Base-by-base conservation (phyloP, 495 filamentous ascomycete species). In the Acidiella bohemica region DNA sequence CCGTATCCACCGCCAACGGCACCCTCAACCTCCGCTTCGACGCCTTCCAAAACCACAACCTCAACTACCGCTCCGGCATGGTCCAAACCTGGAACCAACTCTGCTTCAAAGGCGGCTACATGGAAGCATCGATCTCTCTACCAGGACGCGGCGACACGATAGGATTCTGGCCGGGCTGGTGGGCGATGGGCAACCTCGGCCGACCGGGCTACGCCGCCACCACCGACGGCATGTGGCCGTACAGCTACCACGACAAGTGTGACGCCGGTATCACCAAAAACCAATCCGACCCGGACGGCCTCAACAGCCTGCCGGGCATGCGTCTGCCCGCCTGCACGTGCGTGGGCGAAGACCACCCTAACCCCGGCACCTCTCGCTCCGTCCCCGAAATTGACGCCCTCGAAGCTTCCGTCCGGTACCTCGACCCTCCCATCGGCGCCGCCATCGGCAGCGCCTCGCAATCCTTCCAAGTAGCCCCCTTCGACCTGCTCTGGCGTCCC, bases 361-460 rank as follows among this genome's bases (percentile, higher is more conserved):
- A 16, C 21, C 52, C 53, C 3, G 56, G 55, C 22, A 53, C 33
- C 17, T 55, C 56, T 12, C 48, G 55, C 26, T 44, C 49, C 9
- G 49, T 55, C 23, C 56, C 56, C 6, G 56, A 59, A 41, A 57
- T 59, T 34, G 56, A 59, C 26, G 47, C 58, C 17, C 17, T 59
- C 39, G 56, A 59, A 53, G 56, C 55, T n/a, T 37, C 43, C 17
- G 42, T 46, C 20, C 14, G 1, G 2, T 42, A 32, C 43, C 37
- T 51, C 17, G 27, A 41, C 14, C 42, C 42, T 4, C 42, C 42
- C 7, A 25, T 39, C 18, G 25, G 28, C 38, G 42, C 46, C 27
- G 43, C 32, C 27, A 35, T 51, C 10, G 47, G 47, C 16, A 32
- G 46, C 11, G 47, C 49, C 14, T 56, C 56, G 23, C 55, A 59